Conservation (phyloP, 495 filamentous ascomycete species). For the Mycothermus thermophilus region DNA sequence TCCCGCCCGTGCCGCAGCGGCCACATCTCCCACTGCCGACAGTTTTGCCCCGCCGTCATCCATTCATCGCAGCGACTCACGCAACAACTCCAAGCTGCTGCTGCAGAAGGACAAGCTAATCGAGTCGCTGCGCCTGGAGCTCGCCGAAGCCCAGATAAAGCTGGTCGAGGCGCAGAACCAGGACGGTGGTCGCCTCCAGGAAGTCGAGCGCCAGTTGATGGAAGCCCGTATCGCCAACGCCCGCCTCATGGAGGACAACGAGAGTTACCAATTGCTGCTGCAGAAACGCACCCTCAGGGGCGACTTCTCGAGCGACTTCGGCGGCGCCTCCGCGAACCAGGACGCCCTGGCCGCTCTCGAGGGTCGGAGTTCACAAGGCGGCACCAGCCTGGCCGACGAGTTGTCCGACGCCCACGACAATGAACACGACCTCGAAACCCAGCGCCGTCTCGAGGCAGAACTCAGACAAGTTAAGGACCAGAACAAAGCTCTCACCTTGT, state of each 20-base stretch:
- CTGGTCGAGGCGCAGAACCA: constrained; percentile 87
- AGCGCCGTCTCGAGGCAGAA: constrained; percentile 61
- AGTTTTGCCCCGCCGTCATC: constrained; percentile 86
- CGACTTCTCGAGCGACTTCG: constrained; percentile 68
- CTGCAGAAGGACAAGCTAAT: constrained; percentile 94
- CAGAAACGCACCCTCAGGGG: constrained; percentile 89
- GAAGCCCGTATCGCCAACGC: constrained; percentile 91
- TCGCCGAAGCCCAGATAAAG: constrained; percentile 91
- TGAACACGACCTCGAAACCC: constrained; percentile 42
- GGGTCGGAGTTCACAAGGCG: constrained; percentile 36
- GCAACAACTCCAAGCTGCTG: constrained; percentile 73
- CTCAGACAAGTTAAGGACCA: constrained; percentile 74
- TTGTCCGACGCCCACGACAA: constrained; percentile 48
- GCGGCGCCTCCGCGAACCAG: constrained; percentile 34
- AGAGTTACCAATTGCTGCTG: constrained; percentile 89
- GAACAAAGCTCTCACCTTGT: constrained; percentile 91
- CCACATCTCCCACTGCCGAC: too few relatives aligned
- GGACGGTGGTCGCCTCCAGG: constrained; percentile 68
- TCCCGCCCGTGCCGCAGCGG: constrained; percentile 31
- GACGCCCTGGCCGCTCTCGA: constrained; percentile 43
- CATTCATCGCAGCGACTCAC: constrained; percentile 64
- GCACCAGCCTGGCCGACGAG: constrained; percentile 72
- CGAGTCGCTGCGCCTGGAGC: constrained; percentile 76
- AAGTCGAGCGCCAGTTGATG: constrained; percentile 75
- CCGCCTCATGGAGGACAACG: constrained; percentile 93